phyloP scores from a whole-genome alignment of 2,329 filamentous ascomycete genomes.

The Phialophora tarda region DNA sequence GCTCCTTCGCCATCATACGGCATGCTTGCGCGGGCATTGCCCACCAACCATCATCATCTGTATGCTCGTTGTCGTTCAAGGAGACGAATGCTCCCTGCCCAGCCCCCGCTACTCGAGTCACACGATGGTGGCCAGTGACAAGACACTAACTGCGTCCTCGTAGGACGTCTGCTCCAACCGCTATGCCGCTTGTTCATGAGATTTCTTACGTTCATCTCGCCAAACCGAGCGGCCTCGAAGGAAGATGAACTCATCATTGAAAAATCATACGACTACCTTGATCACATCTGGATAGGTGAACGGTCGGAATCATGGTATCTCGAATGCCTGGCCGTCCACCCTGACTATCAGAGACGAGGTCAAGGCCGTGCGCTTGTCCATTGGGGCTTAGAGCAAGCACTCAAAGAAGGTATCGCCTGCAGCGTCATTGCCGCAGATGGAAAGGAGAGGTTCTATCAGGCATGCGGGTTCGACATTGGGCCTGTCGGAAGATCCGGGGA shows the following conservation, averaged over 20 bases:
- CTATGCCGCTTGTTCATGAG: conserved; percentile 49
- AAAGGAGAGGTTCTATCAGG: conserved; percentile 51
- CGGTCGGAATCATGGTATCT: conserved; percentile 45
- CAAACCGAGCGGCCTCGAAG: conserved; percentile 33
- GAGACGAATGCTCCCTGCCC: background rate
- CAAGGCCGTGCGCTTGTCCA: conserved; percentile 49
- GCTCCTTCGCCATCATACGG: background rate
- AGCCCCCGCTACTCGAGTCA: background rate
- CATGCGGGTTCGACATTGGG: conserved; percentile 44
- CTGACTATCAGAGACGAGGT: conserved; percentile 48
- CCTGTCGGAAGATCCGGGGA: conserved; percentile 35
- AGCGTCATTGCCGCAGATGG: conserved; percentile 50
- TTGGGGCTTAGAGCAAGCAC: conserved; percentile 48
- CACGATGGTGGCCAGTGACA: background rate
- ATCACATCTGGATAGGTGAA: conserved; percentile 42
- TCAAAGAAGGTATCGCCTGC: conserved; percentile 35
- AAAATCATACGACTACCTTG: conserved; percentile 31
- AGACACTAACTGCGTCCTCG: background rate
- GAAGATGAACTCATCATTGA: conserved; percentile 33
- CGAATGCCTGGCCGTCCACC: conserved; percentile 41
- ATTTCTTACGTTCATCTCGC: conserved; percentile 37
- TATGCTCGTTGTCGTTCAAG: background rate
- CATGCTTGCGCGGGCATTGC: background rate
- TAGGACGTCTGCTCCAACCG: conserved; percentile 46
- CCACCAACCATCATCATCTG: background rate